Evolutionary conservation across 768 basidiomycete genomes (phyloP).

Genomic region (Saitozyma podzolica): DNA sequence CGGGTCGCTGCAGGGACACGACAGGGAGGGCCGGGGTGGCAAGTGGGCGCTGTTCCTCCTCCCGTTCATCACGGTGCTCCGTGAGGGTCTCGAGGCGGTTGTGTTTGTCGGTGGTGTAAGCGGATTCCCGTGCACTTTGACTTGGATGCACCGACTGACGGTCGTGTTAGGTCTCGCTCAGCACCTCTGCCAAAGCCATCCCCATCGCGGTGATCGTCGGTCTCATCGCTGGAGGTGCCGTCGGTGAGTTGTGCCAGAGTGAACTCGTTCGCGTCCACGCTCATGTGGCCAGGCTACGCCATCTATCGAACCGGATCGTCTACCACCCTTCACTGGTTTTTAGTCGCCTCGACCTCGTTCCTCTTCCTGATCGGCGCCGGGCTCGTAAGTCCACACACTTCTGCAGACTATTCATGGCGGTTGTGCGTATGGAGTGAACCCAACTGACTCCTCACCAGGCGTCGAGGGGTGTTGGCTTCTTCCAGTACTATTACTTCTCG

Average conservation of each 20-base stretch:
- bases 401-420: too few relatives aligned
- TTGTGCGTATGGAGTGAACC: too few relatives aligned
- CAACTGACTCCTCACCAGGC: not conserved
- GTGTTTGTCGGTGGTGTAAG: slow-evolving; percentile 84
- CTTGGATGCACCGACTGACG: not conserved
- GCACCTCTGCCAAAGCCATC: slow-evolving; percentile 75
- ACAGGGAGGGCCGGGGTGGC: slow-evolving; percentile 57
- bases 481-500: slow-evolving; percentile 61
- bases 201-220: slow-evolving; percentile 89
- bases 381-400: slow-evolving; percentile 59
- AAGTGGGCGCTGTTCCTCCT: slow-evolving; percentile 88
- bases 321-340: slow-evolving; percentile 76
- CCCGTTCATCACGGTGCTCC: slow-evolving; percentile 85
- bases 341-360: slow-evolving; percentile 87
- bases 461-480: slow-evolving; percentile 70
- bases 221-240: slow-evolving; percentile 69
- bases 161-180: slow-evolving; percentile 64
- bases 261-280: not conserved
- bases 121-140: not conserved
- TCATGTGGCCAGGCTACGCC: slow-evolving; percentile 30
- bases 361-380: slow-evolving; percentile 92
- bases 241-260: slow-evolving; percentile 56
- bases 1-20: slow-evolving; percentile 18
- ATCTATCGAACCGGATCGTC: slow-evolving; percentile 51
- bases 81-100: slow-evolving; percentile 92